Conservation (phyloP, 2,329 filamentous ascomycete species). For the Paracamarosporium sp. region DNA sequence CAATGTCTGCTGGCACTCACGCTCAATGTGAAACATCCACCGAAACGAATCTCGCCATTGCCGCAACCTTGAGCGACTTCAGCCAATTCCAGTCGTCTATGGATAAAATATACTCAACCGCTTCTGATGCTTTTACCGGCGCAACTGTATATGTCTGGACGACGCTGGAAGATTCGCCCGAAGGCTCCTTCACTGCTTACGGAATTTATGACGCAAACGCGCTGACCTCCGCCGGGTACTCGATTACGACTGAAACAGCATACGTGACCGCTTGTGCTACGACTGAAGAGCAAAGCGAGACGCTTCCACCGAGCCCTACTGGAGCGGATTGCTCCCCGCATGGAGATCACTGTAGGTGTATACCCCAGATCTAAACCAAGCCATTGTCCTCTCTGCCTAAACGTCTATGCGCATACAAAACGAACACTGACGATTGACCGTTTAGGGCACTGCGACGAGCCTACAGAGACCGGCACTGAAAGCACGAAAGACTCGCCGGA, state of each 20-base stretch:
- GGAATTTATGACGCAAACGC: neutral
- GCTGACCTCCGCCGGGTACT: neutral
- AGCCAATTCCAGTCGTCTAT: neutral
- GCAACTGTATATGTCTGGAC: neutral
- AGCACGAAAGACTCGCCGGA: too few relatives aligned
- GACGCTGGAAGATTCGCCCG: neutral
- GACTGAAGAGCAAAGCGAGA: neutral
- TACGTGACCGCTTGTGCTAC: neutral
- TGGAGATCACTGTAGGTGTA: neutral
- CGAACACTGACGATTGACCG: too few relatives aligned
- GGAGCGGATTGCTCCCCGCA: neutral
- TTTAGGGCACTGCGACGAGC: neutral
- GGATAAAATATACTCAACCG: neutral
- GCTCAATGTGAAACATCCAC: neutral
- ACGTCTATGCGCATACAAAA: too few relatives aligned
- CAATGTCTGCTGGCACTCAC: neutral
- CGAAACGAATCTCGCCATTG: neutral
- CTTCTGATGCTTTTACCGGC: neutral
- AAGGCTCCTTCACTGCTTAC: neutral
- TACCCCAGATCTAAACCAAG: neutral
- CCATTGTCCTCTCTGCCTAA: neutral
- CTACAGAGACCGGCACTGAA: neutral
- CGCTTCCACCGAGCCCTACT: neutral
- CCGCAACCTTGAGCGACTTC: neutral
- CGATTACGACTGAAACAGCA: neutral